These are phyloP conservation scores for Verticillium dahliae DNA, from an alignment of 2,329 filamentous ascomycete genomes.

Conservation along the genomic window DNA sequence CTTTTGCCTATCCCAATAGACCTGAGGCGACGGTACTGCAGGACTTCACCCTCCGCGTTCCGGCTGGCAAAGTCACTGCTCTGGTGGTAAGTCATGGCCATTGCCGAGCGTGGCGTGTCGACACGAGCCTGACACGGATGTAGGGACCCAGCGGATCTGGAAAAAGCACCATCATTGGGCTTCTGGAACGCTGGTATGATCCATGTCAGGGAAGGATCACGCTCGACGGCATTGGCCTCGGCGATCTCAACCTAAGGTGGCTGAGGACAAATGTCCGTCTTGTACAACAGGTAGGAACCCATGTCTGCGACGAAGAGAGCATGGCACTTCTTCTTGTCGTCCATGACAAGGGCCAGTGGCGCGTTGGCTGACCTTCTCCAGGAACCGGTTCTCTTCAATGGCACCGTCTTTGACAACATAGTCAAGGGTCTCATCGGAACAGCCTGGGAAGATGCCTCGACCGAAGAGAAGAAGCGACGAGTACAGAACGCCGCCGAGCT, in stretches of 20 bases:
- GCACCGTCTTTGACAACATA: slow-evolving; percentile 45
- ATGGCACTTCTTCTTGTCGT: neutral
- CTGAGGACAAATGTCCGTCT: slow-evolving; percentile 21
- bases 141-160: slow-evolving; percentile 36
- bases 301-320: neutral
- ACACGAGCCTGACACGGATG: slow-evolving; percentile 18
- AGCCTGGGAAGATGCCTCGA: slow-evolving; percentile 26
- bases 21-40: slow-evolving; percentile 59
- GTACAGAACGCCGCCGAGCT: slow-evolving; percentile 1
- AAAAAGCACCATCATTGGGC: slow-evolving; percentile 31
- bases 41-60: slow-evolving; percentile 51
- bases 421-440: slow-evolving; percentile 33
- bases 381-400: slow-evolving; percentile 48
- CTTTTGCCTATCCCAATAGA: slow-evolving; percentile 62
- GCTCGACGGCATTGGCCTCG: slow-evolving; percentile 18
- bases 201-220: slow-evolving; percentile 14
- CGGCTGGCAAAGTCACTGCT: slow-evolving; percentile 62
- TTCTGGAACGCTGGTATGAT: slow-evolving; percentile 32
- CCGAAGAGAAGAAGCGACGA: slow-evolving; percentile 27
- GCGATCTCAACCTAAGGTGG: slow-evolving; percentile 20
- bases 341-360: too few relatives aligned
- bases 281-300: slow-evolving; percentile 14
- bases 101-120: neutral
- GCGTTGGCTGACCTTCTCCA: slow-evolving; percentile 17
- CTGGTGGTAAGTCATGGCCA: slow-evolving; percentile 35